Base-by-base conservation (phyloP, 495 filamentous ascomycete genomes). In the Xylaria scruposa region DNA sequence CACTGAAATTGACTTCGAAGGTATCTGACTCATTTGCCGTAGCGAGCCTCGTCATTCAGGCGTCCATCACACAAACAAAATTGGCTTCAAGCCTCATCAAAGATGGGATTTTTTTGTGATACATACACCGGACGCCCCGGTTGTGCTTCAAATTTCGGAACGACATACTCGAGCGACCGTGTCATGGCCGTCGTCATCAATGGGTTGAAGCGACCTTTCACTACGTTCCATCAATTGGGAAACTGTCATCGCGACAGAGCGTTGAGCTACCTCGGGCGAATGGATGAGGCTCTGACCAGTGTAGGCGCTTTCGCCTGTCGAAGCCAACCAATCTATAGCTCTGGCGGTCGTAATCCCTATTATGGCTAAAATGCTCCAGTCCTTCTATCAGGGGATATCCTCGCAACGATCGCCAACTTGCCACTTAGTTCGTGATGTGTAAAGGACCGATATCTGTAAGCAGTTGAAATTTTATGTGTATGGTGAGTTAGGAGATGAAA, bases 1-100 rank as follows among this genome's bases (percentile, higher is more conserved):
- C n/a, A 63, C 60, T n/a, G 31, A 4, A 21, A 63, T 46, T 10
- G 24, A 31, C 42, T 19, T 31, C 29, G 31, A 47, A 29, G 31
- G 46, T n/a, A 33, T 44, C 6, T 51, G 44, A 53, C 46, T 53
- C 64, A 38, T 54, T 26, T n/a, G 24, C 19, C 31, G 33, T 24
- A 24, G 29, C 44, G 13, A 53, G 47, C 31, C 42, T 54, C 64
- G 64, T 67, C 64, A 26, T 54, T 13, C 38, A 33, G 31, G 46
- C 29, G 19, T 19, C 44, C 44, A 54, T 67, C 46, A 24, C 44
- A 51, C 29, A 7, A 15, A 38, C 10, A 36, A 21, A 24, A 67
- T 54, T 67, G 26, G 40, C 2, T 54, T 56, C 19, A 15, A 12
- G 36, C 26, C n/a, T 67, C 38, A 67, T 56, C 33, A 15, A 54